phyloP scores from a whole-genome alignment of 2,329 filamentous ascomycete genomes.

The Cladosporium phlei region DNA sequence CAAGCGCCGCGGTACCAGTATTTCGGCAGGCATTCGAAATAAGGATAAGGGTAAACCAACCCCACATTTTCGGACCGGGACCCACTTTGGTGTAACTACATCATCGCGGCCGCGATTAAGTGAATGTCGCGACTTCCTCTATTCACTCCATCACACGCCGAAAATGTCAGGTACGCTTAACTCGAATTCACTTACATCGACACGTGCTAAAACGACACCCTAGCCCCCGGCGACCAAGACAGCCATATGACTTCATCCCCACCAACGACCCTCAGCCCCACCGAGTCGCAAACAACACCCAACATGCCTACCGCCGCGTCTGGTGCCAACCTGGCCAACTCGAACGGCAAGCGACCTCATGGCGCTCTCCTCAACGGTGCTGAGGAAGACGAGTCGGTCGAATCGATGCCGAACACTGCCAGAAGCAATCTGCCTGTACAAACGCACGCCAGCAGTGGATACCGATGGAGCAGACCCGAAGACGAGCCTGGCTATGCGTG shows the following conservation, averaged over 20 bases:
- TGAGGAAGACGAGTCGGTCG: constrained; percentile 26
- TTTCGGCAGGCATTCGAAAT: too few relatives aligned
- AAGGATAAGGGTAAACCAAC: background rate
- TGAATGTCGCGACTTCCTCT: background rate
- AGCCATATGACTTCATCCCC: constrained; percentile 40
- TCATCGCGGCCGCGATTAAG: background rate
- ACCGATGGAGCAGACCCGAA: constrained; percentile 33
- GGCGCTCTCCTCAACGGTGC: constrained; percentile 30
- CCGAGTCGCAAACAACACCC: constrained; percentile 43
- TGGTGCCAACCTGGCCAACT: constrained; percentile 24
- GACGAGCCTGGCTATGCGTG: constrained; percentile 49
- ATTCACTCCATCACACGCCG: background rate
- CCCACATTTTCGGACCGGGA: background rate
- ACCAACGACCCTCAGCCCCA: constrained; percentile 37
- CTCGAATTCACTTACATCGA: constrained; percentile 22
- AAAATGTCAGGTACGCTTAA: constrained; percentile 10
- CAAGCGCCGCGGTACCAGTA: background rate
- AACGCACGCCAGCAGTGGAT: constrained; percentile 28
- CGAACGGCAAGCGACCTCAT: constrained; percentile 36
- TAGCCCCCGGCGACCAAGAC: constrained; percentile 35
- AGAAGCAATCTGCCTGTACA: constrained; percentile 18
- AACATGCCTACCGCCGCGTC: constrained; percentile 22
- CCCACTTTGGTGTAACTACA: too few relatives aligned
- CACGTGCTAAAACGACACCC: constrained; percentile 24
- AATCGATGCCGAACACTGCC: constrained; percentile 21